Base-by-base conservation (phyloP, 768 basidiomycete species). In the Exidia glandulosa region DNA sequence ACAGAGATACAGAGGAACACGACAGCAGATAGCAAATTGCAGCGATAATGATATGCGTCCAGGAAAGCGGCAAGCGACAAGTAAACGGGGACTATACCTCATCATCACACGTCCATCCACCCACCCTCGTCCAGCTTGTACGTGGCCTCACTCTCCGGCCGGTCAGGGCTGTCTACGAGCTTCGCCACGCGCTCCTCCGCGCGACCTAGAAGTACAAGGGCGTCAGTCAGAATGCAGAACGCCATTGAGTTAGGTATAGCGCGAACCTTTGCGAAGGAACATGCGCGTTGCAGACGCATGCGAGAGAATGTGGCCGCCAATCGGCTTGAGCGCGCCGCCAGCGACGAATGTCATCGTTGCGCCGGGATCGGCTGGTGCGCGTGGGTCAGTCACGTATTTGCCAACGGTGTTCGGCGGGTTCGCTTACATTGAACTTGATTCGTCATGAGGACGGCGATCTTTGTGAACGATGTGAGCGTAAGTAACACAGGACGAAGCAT, bases 341-440 rank as follows among this genome's bases (percentile, higher is more conserved):
- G 92, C 94, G 45, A 94, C 94, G 67, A 97, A 97, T 56, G 90
- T 90, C 86, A 90, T 90, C 2, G 88, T 91, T 56, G 93, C 94
- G 56, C 94, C 94, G 25, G 94, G 94, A 70, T 97, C 94, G 61
- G 94, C 90, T 90, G 67, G 64, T 59, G 66, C 54, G 30, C 6
- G 30, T 30, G 31, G 59, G 5, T 45, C 41, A 45, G 3, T 19
- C 25, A n/a, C 16, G 13, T 36, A 27, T 56, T 52, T 13, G 50
- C 29, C n/a, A 32, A 23, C 12, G 2, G 45, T 54, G 37, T 9
- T 7, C 31, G 37, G 45, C 2, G 23, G n/a, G n/a, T n/a, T n/a
- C n/a, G 66, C 77, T 56, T 68, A 87, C 88, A 88, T 79, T 92
- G 89, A 2, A 93, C 93, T 79, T 95, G 93, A 67, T 95, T 95